Conservation (phyloP, 768 basidiomycete genomes). For the Scleroderma bovista region DNA sequence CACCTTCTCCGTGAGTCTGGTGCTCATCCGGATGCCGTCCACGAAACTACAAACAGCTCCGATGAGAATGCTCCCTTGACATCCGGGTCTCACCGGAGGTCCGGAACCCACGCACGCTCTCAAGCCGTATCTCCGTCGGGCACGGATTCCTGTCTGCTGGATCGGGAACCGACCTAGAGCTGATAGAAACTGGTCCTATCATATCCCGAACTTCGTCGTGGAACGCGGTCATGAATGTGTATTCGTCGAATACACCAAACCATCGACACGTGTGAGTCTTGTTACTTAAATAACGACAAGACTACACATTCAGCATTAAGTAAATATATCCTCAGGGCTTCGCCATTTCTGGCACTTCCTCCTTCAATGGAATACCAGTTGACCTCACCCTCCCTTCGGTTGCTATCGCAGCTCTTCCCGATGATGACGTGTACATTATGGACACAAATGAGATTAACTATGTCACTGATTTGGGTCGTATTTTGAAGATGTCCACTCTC, state of each 20-base stretch:
- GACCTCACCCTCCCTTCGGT: neutral
- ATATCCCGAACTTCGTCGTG: neutral
- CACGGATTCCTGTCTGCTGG: neutral
- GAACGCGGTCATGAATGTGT: neutral
- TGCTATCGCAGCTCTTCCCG: neutral
- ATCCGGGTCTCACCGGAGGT: neutral
- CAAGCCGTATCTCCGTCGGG: neutral
- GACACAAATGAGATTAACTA: neutral
- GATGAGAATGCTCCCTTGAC: neutral
- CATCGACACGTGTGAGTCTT: neutral
- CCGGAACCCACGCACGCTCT: neutral
- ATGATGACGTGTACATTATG: neutral
- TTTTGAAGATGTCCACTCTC: neutral
- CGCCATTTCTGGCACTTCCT: neutral
- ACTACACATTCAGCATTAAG: too few relatives aligned
- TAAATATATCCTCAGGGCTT: neutral
- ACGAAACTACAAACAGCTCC: neutral
- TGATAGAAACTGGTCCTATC: neutral
- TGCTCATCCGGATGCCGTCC: too few relatives aligned
- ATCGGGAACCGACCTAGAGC: neutral
- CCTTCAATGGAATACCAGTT: neutral
- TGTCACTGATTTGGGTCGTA: neutral
- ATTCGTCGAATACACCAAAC: neutral
- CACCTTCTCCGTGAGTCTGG: neutral
- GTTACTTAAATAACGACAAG: neutral